A percentile compares a stretch with the other conserved stretches of the same genome.
Evolutionary conservation across 2,329 filamentous ascomycete species (phyloP).

Genomic region (Colletotrichum tabaci): DNA sequence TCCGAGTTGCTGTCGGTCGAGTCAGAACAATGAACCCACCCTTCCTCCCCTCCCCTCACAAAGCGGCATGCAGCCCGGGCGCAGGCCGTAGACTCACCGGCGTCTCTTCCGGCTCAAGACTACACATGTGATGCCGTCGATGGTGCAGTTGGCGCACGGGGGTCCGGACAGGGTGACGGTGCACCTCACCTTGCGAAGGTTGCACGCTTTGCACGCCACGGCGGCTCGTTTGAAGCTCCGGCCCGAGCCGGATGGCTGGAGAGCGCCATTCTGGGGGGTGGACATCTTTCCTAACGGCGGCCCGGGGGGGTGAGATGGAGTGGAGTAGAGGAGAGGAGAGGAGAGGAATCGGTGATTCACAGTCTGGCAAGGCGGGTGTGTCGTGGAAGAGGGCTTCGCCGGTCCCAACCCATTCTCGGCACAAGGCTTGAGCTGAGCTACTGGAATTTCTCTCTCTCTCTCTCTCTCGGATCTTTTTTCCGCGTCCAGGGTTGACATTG

Average conservation of each 20-base stretch:
- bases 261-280: conserved; percentile 15
- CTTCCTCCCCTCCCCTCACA: too few relatives aligned
- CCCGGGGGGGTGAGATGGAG: too few relatives aligned
- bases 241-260: background rate
- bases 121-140: conserved; percentile 44
- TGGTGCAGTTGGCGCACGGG: conserved; percentile 46
- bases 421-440: background rate
- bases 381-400: too few relatives aligned
- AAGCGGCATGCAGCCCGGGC: background rate
- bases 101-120: conserved; percentile 35
- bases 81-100: conserved; percentile 10
- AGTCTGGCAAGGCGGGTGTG: too few relatives aligned
- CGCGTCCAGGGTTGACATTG: background rate
- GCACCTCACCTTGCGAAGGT: conserved; percentile 46
- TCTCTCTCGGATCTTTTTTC: background rate
- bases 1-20: conserved; percentile 24
- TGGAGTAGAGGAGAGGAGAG: too few relatives aligned
- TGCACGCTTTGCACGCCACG: conserved; percentile 45
- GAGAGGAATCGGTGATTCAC: too few relatives aligned
- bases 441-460: background rate
- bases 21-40: background rate
- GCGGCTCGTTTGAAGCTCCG: conserved; percentile 36
- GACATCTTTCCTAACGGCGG: conserved; percentile 12
- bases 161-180: conserved; percentile 44
- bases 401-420: conserved; percentile 1